These are phyloP conservation scores for Whalleya microplaca DNA, from an alignment of 2,329 filamentous ascomycete species.

Conservation along the genomic window DNA sequence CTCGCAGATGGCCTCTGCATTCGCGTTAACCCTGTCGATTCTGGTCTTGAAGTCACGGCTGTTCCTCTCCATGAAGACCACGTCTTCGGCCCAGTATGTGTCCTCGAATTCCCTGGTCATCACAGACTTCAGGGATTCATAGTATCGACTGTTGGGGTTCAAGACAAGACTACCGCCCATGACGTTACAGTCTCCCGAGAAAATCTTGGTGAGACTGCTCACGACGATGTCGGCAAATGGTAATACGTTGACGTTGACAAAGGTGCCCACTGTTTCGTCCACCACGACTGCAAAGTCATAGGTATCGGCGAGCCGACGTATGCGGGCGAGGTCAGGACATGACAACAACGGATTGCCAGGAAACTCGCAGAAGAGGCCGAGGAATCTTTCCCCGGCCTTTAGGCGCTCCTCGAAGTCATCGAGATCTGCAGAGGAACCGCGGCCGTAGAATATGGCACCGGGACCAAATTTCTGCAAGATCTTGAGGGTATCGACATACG, in stretches of 20 bases:
- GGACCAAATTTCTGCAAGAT: slow-evolving; percentile 93
- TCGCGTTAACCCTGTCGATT: slow-evolving; percentile 82
- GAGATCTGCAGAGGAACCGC: slow-evolving; percentile 75
- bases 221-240: slow-evolving; percentile 89
- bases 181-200: slow-evolving; percentile 96
- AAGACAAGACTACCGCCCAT: slow-evolving; percentile 83
- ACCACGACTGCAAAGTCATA: slow-evolving; percentile 91
- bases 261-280: slow-evolving; percentile 96
- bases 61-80: slow-evolving; percentile 93
- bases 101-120: slow-evolving; percentile 75
- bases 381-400: slow-evolving; percentile 71
- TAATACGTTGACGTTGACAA: slow-evolving; percentile 92
- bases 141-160: slow-evolving; percentile 71
- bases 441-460: slow-evolving; percentile 85
- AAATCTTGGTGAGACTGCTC: slow-evolving; percentile 94
- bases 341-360: slow-evolving; percentile 88
- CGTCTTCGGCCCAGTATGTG: slow-evolving; percentile 92
- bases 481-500: slow-evolving; percentile 96
- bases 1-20: slow-evolving; percentile 81
- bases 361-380: slow-evolving; percentile 92
- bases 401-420: slow-evolving; percentile 80
- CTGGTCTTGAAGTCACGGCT: slow-evolving; percentile 87
- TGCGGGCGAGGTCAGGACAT: slow-evolving; percentile 82
- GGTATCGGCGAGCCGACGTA: slow-evolving; percentile 75
- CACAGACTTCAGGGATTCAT: slow-evolving; percentile 67